phyloP scores from a whole-genome alignment of 306 rosid genomes.

The Ochetophila trinervis region DNA sequence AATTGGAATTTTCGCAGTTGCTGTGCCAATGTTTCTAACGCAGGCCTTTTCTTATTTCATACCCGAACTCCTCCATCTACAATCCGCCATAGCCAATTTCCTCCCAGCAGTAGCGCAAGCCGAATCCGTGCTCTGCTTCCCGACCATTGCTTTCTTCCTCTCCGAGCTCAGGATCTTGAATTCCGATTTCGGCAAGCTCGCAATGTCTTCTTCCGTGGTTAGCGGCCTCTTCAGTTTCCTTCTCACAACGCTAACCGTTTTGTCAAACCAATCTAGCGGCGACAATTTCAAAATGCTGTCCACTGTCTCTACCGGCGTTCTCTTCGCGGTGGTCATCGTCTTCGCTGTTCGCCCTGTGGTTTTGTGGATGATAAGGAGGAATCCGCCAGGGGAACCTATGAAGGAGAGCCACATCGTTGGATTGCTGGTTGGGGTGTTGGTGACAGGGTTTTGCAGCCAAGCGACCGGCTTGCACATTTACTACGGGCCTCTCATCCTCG shows the following conservation, averaged over 20 bases:
- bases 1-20: slow-evolving; percentile 22
- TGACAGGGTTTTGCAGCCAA: slow-evolving; percentile 24
- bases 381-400: slow-evolving; percentile 24
- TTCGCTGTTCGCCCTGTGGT: slow-evolving; percentile 10
- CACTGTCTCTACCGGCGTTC: neutral
- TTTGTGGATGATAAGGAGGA: slow-evolving; percentile 24
- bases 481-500: slow-evolving; percentile 34
- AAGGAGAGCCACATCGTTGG: slow-evolving; percentile 7
- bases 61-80: neutral
- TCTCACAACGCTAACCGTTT: neutral
- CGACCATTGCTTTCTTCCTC: slow-evolving; percentile 26
- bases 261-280: neutral
- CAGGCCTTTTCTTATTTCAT: neutral
- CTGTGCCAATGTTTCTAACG: slow-evolving; percentile 11
- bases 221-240: neutral
- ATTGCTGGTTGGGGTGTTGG: slow-evolving; percentile 20
- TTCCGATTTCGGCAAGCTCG: slow-evolving; percentile 30
- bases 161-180: slow-evolving; percentile 34
- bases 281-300: neutral
- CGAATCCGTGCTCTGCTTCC: slow-evolving; percentile 17
- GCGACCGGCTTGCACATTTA: slow-evolving; percentile 25
- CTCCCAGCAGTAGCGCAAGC: slow-evolving; percentile 11
- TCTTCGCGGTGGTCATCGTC: slow-evolving; percentile 2
- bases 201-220: slow-evolving; percentile 27
- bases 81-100: neutral